A percentile compares a stretch with the other conserved stretches of the same genome.
Conservation (phyloP, 768 basidiomycete species). For the Podaxis rugospora region DNA sequence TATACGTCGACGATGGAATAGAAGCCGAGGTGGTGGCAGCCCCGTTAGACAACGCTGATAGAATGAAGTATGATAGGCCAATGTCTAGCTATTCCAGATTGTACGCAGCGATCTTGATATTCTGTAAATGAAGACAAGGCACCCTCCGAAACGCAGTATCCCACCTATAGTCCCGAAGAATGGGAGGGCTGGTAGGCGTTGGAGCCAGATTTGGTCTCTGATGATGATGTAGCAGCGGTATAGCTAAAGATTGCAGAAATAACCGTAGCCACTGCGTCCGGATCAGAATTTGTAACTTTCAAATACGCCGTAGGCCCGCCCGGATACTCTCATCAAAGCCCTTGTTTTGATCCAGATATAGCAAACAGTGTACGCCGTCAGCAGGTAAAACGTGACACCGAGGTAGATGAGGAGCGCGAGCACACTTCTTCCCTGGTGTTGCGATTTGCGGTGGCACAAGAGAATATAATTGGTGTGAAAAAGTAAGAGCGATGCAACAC, state of each 20-base stretch:
- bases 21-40: background rate
- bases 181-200: background rate
- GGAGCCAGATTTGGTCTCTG: background rate
- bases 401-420: background rate
- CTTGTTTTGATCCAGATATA: background rate
- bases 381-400: background rate
- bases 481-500: background rate
- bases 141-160: background rate
- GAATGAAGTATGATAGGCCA: background rate
- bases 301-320: background rate
- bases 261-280: background rate
- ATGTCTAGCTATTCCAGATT: background rate
- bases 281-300: background rate
- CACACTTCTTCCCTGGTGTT: background rate
- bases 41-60: background rate
- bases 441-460: background rate
- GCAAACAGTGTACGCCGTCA: background rate
- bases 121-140: background rate
- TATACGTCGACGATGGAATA: background rate
- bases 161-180: background rate
- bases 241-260: background rate
- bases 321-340: background rate
- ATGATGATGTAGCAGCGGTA: background rate
- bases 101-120: background rate
- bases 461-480: background rate